These are phyloP conservation scores for Trichoderma brevicompactum DNA, from an alignment of 2,329 filamentous ascomycete species.

Conservation along the genomic window DNA sequence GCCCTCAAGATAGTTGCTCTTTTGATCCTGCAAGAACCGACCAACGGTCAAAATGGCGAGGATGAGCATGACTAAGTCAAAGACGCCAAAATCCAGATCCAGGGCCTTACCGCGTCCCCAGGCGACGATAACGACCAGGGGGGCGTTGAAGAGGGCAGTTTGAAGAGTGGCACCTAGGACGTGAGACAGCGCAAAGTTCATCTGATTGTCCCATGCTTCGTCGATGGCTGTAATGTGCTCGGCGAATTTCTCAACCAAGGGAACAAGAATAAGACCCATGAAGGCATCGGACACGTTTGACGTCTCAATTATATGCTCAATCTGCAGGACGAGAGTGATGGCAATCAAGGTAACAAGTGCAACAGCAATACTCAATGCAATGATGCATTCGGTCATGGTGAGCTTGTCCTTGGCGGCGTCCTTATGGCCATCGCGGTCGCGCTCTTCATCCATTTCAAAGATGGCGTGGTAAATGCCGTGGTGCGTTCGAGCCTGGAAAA, in stretches of 20 bases:
- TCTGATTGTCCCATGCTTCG: conserved; percentile 63
- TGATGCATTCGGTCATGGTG: conserved; percentile 66
- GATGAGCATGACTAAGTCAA: conserved; percentile 75
- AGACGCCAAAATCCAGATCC: conserved; percentile 75
- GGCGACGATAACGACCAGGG: conserved; percentile 70
- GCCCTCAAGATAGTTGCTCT: conserved; percentile 78
- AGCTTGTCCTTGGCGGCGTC: conserved; percentile 65
- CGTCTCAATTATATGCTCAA: conserved; percentile 52
- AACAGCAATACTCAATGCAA: conserved; percentile 62
- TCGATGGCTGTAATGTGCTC: conserved; percentile 72
- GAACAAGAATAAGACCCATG: conserved; percentile 63
- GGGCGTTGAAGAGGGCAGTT: conserved; percentile 75
- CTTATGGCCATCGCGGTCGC: conserved; percentile 65
- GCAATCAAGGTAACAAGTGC: conserved; percentile 67
- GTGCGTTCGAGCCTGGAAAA: conserved; percentile 77
- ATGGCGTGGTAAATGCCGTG: conserved; percentile 77
- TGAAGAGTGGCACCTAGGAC: conserved; percentile 75
- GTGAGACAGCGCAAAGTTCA: conserved; percentile 73
- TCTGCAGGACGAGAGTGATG: conserved; percentile 68
- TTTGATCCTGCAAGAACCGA: conserved; percentile 74
- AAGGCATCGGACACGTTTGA: conserved; percentile 42
- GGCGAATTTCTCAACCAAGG: conserved; percentile 71
- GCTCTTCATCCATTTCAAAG: conserved; percentile 70
- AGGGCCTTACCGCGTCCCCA: conserved; percentile 69
- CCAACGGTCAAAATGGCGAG: conserved; percentile 75